A percentile compares a stretch with the other conserved stretches of the same genome.
Evolutionary conservation across 2,329 filamentous ascomycete genomes (phyloP).

Genomic region (Penicillium psychrosexuale): DNA sequence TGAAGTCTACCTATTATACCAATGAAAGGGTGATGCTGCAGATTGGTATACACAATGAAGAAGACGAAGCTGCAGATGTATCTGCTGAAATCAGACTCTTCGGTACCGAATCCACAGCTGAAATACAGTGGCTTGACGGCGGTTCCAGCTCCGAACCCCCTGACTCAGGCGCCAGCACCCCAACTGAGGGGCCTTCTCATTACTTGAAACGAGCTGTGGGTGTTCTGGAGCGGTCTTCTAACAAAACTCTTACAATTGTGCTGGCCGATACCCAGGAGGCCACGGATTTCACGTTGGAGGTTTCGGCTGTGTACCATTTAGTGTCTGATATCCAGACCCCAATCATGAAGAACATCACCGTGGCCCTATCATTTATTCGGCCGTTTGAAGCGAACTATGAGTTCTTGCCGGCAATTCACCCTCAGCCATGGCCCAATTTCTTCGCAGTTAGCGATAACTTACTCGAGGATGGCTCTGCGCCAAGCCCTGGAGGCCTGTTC

Average conservation of each 20-base stretch:
- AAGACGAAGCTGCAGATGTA: conserved; percentile 73
- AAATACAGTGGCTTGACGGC: conserved; percentile 48
- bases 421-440: conserved; percentile 79
- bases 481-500: conserved; percentile 59
- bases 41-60: conserved; percentile 73
- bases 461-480: conserved; percentile 24
- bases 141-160: conserved; percentile 21
- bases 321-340: conserved; percentile 75
- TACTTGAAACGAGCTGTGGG: conserved; percentile 36
- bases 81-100: conserved; percentile 67
- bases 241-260: conserved; percentile 41
- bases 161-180: conserved; percentile 25
- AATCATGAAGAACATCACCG: conserved; percentile 68
- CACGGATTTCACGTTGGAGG: conserved; percentile 63
- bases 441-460: conserved; percentile 61
- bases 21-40: conserved; percentile 70
- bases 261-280: conserved; percentile 52
- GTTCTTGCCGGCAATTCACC: conserved; percentile 73
- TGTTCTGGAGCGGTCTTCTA: conserved; percentile 32
- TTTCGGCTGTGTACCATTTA: conserved; percentile 75
- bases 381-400: conserved; percentile 94
- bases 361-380: conserved; percentile 69
- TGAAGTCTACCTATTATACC: conserved; percentile 74
- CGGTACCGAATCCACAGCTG: conserved; percentile 52
- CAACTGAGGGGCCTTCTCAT: conserved; percentile 29